Evolutionary conservation across 352 stramenopile species (phyloP).

Genomic region (Nothophytophthora sp.): DNA sequence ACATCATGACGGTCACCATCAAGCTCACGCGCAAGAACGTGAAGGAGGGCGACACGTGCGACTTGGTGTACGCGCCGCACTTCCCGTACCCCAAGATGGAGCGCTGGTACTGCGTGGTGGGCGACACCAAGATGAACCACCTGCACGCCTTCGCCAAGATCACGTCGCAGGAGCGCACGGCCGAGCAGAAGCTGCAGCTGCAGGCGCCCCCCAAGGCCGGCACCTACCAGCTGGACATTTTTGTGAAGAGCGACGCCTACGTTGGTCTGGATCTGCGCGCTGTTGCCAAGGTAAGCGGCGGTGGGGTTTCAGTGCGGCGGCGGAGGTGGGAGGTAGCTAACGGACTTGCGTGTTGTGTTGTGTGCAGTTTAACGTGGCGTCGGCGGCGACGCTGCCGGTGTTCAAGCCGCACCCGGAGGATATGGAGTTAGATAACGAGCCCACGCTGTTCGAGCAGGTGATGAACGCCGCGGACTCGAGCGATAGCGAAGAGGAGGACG

Average conservation of each 20-base stretch:
- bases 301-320: neutral
- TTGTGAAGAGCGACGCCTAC: slow-evolving; percentile 98
- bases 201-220: slow-evolving; percentile 94
- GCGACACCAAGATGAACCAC: slow-evolving; percentile 93
- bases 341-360: slow-evolving; percentile 5
- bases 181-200: slow-evolving; percentile 95
- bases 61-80: slow-evolving; percentile 95
- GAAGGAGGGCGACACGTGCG: slow-evolving; percentile 92
- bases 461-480: slow-evolving; percentile 87
- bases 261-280: slow-evolving; percentile 95
- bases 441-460: slow-evolving; percentile 99
- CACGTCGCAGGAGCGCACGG: slow-evolving; percentile 85
- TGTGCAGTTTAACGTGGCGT: slow-evolving; percentile 91
- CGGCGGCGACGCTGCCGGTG: slow-evolving; percentile 92
- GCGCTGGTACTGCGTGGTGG: slow-evolving; percentile 97
- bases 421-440: slow-evolving; percentile 99
- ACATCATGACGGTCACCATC: slow-evolving; percentile 98
- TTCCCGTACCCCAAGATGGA: slow-evolving; percentile 97
- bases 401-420: slow-evolving; percentile 98
- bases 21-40: slow-evolving; percentile 97
- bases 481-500: slow-evolving; percentile 86
- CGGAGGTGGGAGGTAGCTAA: neutral
- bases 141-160: slow-evolving; percentile 97
- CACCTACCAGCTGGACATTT: slow-evolving; percentile 97
- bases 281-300: slow-evolving; percentile 77